These are phyloP conservation scores for Paracoccidioides lutzii DNA, from an alignment of 2,329 filamentous ascomycete genomes.

Conservation along the genomic window DNA sequence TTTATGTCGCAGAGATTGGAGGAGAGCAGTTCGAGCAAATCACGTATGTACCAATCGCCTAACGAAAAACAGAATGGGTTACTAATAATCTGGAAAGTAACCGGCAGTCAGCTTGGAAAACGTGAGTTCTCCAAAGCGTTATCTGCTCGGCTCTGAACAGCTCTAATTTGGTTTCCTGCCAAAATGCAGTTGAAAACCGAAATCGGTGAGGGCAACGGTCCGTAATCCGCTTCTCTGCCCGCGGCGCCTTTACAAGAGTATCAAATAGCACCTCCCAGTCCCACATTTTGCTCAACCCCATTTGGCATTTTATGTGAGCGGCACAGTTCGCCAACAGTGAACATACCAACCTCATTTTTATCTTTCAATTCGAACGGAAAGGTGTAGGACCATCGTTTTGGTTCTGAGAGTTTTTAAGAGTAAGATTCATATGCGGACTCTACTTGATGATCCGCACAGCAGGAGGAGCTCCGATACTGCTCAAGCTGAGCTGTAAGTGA, in stretches of 20 bases:
- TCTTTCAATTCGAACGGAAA: constrained; percentile 7
- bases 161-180: constrained; percentile 18
- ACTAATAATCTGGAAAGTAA: neutral
- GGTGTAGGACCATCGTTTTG: neutral
- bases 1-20: neutral
- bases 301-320: constrained; percentile 21
- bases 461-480: neutral
- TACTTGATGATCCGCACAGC: neutral
- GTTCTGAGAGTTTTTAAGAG: neutral
- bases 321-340: constrained; percentile 24
- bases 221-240: constrained; percentile 23
- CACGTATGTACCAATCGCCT: neutral
- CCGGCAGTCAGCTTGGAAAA: neutral
- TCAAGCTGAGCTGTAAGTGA: no score
- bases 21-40: neutral
- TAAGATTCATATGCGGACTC: neutral
- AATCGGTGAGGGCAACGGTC: constrained; percentile 13
- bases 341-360: constrained; percentile 23
- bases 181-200: constrained; percentile 17
- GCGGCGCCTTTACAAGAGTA: constrained; percentile 21
- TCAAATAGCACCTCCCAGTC: constrained; percentile 20
- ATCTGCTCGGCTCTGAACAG: constrained; percentile 13
- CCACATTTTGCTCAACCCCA: constrained; percentile 15
- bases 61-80: neutral
- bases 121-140: neutral